Base-by-base conservation (phyloP, 2,329 filamentous ascomycete genomes). In the Proliferodiscus dingleyae region DNA sequence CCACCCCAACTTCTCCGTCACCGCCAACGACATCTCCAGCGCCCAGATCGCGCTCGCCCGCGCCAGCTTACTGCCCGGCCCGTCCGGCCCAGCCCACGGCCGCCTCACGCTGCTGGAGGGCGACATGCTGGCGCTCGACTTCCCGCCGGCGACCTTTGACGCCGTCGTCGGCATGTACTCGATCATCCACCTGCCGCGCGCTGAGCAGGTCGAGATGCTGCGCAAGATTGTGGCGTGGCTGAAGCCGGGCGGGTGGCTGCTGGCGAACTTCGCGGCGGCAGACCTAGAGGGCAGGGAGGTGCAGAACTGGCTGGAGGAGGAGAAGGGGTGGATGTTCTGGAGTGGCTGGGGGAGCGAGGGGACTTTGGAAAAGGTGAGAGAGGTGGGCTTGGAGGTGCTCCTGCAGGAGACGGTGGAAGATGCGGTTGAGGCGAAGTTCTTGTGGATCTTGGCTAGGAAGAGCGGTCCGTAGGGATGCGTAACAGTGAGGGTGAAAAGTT, bases 121-220 rank as follows among this genome's bases (percentile, higher is more conserved):
- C 2, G 70, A 73, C 43, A 73, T 73, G 71, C 61, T 66, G 46
- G 50, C 46, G 0, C 57, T 73, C 1, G 43, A 57, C 1, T 70
- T 72, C 47, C 47, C 45, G 0, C 24, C 43, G 0, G 51, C 47
- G 1, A 55, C 56, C 0, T 66, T 73, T 43, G 61, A 70, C 45
- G 70, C 67, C 2, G 67, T 72, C 2, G 52, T 67, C 4, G 68
- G 60, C 0, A 65, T 73, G 50, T 73, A 72, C 49, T 68, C 67
- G 2, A 64, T 73, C 37, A 64, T 72, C 16, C 71, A 73, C 45
- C 54, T 73, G 2, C 69, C 69, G 2, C 61, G 66, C 6, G 56
- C 57, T 2, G 69, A 73, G 45, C 70, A 73, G 45, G 58, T 46
- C 0, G 49, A 53, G 4, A 55, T 73, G 10, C 50, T 73, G 11